Conservation (phyloP, 2,329 filamentous ascomycete genomes). For the Didymellaceae sp. region DNA sequence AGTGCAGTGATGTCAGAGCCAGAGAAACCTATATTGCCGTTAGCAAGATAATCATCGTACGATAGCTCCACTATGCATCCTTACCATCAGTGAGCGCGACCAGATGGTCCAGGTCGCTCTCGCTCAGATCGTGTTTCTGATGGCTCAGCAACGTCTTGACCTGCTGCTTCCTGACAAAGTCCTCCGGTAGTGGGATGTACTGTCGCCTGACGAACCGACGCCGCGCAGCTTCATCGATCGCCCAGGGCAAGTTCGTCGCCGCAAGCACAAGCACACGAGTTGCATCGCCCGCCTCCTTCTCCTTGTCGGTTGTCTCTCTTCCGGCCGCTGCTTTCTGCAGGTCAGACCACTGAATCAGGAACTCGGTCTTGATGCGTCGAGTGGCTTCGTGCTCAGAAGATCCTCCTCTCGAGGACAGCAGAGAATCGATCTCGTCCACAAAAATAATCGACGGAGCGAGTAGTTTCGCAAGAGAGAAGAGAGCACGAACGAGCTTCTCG, state of each 20-base stretch:
- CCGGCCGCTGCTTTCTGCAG: constrained; percentile 90
- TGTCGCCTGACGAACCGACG: constrained; percentile 90
- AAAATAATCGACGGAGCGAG: constrained; percentile 97
- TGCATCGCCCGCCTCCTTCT: constrained; percentile 77
- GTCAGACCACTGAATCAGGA: constrained; percentile 96
- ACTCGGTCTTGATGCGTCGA: constrained; percentile 94
- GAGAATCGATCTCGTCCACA: constrained; percentile 95
- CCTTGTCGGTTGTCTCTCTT: constrained; percentile 70
- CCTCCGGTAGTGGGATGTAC: constrained; percentile 93
- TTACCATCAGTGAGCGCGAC: constrained; percentile 85
- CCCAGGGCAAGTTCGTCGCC: constrained; percentile 96
- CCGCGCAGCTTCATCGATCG: constrained; percentile 93
- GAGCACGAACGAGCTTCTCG: constrained; percentile 91
- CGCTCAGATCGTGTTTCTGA: constrained; percentile 81
- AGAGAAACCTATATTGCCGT: constrained; percentile 76
- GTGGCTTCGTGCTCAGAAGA: constrained; percentile 92
- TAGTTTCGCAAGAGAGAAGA: constrained; percentile 87
- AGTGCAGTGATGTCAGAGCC: constrained; percentile 96
- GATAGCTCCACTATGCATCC: not conserved
- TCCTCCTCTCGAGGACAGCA: constrained; percentile 83
- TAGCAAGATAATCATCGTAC: not conserved
- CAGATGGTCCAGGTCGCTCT: constrained; percentile 73
- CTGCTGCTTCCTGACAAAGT: constrained; percentile 79
- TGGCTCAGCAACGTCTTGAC: constrained; percentile 80
- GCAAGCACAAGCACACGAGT: constrained; percentile 90